Evolutionary conservation across 768 basidiomycete species (phyloP).

Genomic region (Coprinopsis sp.): DNA sequence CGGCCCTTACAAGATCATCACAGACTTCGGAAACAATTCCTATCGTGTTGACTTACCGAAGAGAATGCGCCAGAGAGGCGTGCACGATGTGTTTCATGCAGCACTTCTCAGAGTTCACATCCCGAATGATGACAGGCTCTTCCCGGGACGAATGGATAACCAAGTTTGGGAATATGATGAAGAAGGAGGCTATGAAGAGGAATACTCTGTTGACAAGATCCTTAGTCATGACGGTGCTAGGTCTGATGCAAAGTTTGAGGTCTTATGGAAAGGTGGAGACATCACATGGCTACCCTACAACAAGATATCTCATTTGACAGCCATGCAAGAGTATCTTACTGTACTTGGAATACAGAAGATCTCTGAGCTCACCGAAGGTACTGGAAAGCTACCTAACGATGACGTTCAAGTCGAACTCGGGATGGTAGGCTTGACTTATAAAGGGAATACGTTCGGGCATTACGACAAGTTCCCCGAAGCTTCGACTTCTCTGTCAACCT

Average conservation of each 20-base stretch:
- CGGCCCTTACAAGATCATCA: conserved; percentile 7
- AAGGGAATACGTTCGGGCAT: no score
- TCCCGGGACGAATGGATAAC: conserved; percentile 22
- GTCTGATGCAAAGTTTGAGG: conserved; percentile 14
- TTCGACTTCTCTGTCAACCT: no score
- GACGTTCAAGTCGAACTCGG: no score
- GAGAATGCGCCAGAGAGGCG: conserved; percentile 14
- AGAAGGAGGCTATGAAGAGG: conserved; percentile 7
- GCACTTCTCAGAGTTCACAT: conserved; percentile 22
- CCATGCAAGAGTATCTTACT: no score
- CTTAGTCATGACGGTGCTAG: conserved; percentile 13
- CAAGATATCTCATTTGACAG: no score
- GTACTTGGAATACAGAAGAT: no score
- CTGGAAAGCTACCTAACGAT: no score
- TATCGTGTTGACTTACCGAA: neutral
- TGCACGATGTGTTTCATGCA: conserved; percentile 31
- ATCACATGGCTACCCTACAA: conserved; percentile 24
- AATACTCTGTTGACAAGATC: conserved; percentile 19
- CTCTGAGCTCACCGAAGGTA: no score
- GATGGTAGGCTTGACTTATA: no score
- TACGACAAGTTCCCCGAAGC: no score
- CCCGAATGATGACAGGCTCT: conserved; percentile 26
- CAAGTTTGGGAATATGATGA: conserved; percentile 16
- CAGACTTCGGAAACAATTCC: conserved; percentile 8
- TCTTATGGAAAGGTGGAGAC: conserved; percentile 22